Evolutionary conservation across 2,329 filamentous ascomycete genomes (phyloP), one percentile per base, ranked within the genome.

Genomic region (Coniochaeta ligniaria): DNA sequence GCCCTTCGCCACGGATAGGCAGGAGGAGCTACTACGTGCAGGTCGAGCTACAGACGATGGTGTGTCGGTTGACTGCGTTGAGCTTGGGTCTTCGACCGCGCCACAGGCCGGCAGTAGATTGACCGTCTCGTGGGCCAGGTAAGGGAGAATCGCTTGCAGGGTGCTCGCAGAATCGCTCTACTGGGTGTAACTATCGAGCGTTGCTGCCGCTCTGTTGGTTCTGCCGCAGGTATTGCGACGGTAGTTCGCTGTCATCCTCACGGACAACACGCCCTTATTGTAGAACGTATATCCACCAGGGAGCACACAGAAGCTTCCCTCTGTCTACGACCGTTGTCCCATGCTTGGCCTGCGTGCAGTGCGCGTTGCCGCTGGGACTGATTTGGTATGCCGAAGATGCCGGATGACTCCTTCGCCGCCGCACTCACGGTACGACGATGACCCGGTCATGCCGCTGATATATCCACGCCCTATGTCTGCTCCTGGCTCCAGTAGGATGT

Each of bases 401-500:
- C 54, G 54, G 33, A 57, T 57, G 54, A 57, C 54, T 57, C 54
- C 54, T 36, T 38, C 54, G 54, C 47, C 47, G 47, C 43, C 43
- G 12, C 20, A 6, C n/a, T 14, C 22, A 43, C 38, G 9, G 16
- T 20, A 20, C 3, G 22, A 47, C 4, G n/a, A 47, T 47, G 9
- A 24, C n/a, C 43, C 43, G 11, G 20, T 12, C 9, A 24, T 47
- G 4, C n/a, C 22, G 9, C 20, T 47, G 20, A 52, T 47, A 47
- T 47, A 17, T 22, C 22, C 47, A 52, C 47, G 26, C 47, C 47
- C 47, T 5, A 52, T 31, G 22, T 50, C 45, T 52, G 43, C 43
- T 22, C n/a, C 5, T 12, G 20, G 6, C 6, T 24, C 43, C 22
- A 14, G 43, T 47, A 47, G 43, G 43, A 47, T n/a, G 11, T 6